These are phyloP conservation scores for Chaetomium globosum DNA, from an alignment of 2,329 filamentous ascomycete species.

Conservation along the genomic window DNA sequence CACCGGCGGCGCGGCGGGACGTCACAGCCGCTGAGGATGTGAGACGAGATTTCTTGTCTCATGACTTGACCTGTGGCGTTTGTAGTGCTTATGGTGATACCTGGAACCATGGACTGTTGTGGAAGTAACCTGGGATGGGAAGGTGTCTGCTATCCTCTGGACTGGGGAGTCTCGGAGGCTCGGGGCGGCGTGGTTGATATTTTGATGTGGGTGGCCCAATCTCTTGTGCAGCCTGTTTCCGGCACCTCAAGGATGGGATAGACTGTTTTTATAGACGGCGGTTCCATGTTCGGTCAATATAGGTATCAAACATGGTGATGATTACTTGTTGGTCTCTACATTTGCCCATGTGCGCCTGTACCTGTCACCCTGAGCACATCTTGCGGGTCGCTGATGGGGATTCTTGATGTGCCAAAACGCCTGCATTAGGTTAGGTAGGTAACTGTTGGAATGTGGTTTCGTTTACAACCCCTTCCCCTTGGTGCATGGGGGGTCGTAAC, in stretches of 20 bases:
- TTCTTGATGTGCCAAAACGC: no score
- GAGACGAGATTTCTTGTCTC: background rate
- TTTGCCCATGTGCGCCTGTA: background rate
- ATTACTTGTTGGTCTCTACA: background rate
- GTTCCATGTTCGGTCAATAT: conserved; percentile 10
- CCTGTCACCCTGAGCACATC: background rate
- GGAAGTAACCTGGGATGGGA: no score
- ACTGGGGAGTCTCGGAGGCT: conserved; percentile 5
- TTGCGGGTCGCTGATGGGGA: no score
- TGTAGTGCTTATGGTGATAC: conserved; percentile 28
- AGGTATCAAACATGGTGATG: background rate
- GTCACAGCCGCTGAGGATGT: background rate
- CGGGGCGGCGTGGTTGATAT: background rate
- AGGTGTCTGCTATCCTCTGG: no score
- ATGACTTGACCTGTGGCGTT: background rate
- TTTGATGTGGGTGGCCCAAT: background rate
- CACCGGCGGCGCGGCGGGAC: background rate
- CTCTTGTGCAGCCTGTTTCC: background rate
- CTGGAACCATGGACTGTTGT: conserved; percentile 27
- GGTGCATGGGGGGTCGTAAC: no score
- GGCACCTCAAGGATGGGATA: conserved; percentile 3
- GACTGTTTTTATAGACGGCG: conserved; percentile 23
- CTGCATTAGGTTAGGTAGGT: no score
- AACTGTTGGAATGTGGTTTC: no score
- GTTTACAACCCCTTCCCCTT: no score